Base-by-base conservation (phyloP, 2,329 filamentous ascomycete species). In the Cucurbitaria berberidis region DNA sequence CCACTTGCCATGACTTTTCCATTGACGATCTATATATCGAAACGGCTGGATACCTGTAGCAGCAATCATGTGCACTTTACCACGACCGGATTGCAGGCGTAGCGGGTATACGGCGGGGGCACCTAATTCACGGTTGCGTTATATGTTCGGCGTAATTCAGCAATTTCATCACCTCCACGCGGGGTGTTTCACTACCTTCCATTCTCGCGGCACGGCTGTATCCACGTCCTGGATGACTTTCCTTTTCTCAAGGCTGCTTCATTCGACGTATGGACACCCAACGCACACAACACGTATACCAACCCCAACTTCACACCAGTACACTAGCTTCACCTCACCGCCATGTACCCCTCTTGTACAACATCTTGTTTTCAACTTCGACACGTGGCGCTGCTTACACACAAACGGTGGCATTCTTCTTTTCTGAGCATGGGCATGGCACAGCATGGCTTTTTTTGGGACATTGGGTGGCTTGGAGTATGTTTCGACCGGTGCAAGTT, bases 31-130 rank as follows among this genome's bases (percentile, higher is more conserved):
- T 57, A 60, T 55, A 57, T 55, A 48, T 57, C 55, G 58, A 51
- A 60, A 60, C 62, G 63, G 67, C 68, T 70, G 66, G 64, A 71
- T 66, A 69, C 61, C 45, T 57, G 57, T 57, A 63, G 46, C 55
- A 50, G 42, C 55, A 55, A 55, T 45, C 45, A 32, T 54, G 48
- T 18, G 54, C 57, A 52, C 42, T 48, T 45, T 50, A 55, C 53
- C 44, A 55, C 43, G 49, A 48, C 49, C 34, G 55, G 62, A 54
- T 56, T 64, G 54, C 45, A 55, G 63, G 66, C 66, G 64, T 65
- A 56, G 51, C 48, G 32, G 53, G 41, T 52, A 53, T 36, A 47
- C 49, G 53, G 51, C 27, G 42, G 48, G 32, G 21, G 34, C 40
- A 52, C 27, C 45, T 51, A 51, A 53, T 51, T 47, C 39, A 53